Evolutionary conservation across 768 basidiomycete species (phyloP).

Genomic region (Termitomyces sp.): DNA sequence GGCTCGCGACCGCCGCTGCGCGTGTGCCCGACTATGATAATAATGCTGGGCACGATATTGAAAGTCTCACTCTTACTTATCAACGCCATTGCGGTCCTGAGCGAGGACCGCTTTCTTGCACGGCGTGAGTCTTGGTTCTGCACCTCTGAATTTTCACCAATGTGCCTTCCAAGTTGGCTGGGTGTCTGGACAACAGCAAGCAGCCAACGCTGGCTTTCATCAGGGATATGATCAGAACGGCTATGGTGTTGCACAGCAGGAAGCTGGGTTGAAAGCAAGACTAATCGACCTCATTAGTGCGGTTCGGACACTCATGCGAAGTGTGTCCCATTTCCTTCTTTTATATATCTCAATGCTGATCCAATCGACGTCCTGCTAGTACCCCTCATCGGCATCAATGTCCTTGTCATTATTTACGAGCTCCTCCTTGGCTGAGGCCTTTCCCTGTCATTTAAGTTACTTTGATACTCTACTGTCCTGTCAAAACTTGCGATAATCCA

Average conservation of each 20-base stretch:
- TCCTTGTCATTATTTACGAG: conserved; percentile 84
- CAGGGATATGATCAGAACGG: conserved; percentile 65
- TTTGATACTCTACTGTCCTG: conserved; percentile 1
- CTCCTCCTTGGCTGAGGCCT: conserved; percentile 51
- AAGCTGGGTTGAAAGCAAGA: conserved; percentile 76
- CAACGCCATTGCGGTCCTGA: conserved; percentile 93
- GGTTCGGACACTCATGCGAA: conserved; percentile 94
- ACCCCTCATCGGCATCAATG: conserved; percentile 85
- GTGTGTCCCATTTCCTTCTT: conserved; percentile 49
- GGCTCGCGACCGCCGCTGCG: conserved; percentile 10
- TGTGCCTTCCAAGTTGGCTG: conserved; percentile 67
- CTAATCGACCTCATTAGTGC: conserved; percentile 92
- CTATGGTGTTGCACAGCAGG: conserved; percentile 47
- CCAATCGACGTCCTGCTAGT: conserved; percentile 41
- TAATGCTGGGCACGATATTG: conserved; percentile 66
- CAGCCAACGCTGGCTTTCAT: conserved; percentile 50
- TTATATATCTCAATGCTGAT: conserved; percentile 9
- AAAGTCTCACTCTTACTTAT: conserved; percentile 85
- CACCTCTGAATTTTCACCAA: conserved; percentile 13
- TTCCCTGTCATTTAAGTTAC: background rate
- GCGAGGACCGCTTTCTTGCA: conserved; percentile 94
- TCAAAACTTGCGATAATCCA: conserved; percentile 7
- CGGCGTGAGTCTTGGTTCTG: conserved; percentile 54
- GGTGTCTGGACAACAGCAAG: conserved; percentile 58
- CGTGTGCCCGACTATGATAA: conserved; percentile 29